These are phyloP conservation scores for Botrytis byssoidea DNA, from an alignment of 2,329 filamentous ascomycete genomes.

Conservation along the genomic window DNA sequence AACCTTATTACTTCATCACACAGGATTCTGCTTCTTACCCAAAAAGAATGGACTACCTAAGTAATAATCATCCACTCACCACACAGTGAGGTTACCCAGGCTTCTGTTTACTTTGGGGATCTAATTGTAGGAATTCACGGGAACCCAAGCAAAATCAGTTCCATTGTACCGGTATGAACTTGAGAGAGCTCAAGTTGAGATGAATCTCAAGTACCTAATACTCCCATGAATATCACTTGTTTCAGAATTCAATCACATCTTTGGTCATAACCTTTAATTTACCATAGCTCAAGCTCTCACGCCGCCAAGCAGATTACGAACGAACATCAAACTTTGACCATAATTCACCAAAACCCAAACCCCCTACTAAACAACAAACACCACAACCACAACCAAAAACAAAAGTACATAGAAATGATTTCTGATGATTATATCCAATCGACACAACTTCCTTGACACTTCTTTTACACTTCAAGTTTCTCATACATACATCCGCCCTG, in stretches of 20 bases:
- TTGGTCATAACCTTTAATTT: not conserved
- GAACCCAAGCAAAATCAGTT: not conserved
- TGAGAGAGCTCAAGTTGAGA: not conserved
- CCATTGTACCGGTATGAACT: not conserved
- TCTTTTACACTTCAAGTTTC: not conserved
- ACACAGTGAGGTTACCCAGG: not conserved
- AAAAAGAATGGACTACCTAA: not conserved
- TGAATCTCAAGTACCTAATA: not conserved
- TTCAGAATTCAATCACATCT: not conserved
- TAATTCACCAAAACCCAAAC: not conserved
- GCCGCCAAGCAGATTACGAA: constrained; percentile 12
- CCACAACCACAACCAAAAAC: not conserved
- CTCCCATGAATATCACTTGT: not conserved
- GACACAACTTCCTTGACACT: not conserved
- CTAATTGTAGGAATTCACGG: not conserved
- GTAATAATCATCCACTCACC: not conserved
- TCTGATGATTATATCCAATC: not conserved
- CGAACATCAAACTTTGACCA: not conserved
- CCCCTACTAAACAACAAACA: not conserved
- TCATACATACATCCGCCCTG: not conserved
- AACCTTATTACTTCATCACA: not conserved
- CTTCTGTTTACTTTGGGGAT: not conserved
- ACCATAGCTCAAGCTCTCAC: constrained; percentile 5
- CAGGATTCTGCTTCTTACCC: not conserved
- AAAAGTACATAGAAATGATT: not conserved